phyloP scores from a whole-genome alignment of 2,329 filamentous ascomycete species.

The Colletotrichum sojae region DNA sequence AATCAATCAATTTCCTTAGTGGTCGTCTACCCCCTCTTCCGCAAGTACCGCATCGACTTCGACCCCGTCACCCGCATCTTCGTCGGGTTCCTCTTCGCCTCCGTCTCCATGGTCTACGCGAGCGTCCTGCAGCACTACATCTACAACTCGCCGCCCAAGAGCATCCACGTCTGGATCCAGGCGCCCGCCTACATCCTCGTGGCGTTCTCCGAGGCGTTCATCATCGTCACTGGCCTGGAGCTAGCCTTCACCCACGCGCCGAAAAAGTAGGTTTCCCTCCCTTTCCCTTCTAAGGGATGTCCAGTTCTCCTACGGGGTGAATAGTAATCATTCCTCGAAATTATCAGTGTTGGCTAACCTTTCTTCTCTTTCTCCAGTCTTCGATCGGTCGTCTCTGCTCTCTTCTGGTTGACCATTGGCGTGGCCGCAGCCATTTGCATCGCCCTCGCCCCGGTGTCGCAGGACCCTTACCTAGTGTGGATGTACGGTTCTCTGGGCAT shows the following conservation, averaged over 20 bases:
- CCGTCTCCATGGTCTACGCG: conserved; percentile 44
- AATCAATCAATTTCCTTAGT: not conserved
- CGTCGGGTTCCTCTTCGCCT: conserved; percentile 44
- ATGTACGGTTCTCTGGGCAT: conserved; percentile 73
- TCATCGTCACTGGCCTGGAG: conserved; percentile 77
- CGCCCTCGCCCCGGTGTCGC: conserved; percentile 72
- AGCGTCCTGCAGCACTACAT: conserved; percentile 44
- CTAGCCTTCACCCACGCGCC: conserved; percentile 83
- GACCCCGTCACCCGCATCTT: conserved; percentile 44
- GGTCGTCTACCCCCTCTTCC: conserved; percentile 43
- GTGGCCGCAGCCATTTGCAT: conserved; percentile 58
- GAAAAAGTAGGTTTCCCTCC: conserved; percentile 21
- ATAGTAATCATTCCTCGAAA: not conserved
- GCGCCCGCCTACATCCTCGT: conserved; percentile 70
- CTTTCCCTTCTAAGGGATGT: too few relatives aligned
- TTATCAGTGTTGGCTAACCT: not conserved
- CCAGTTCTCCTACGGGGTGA: too few relatives aligned
- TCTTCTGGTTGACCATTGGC: conserved; percentile 68
- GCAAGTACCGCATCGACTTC: conserved; percentile 43
- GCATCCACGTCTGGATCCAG: conserved; percentile 69
- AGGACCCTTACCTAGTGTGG: conserved; percentile 76
- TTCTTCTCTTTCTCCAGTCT: conserved; percentile 1
- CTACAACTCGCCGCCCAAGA: conserved; percentile 41
- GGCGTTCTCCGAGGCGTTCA: conserved; percentile 72
- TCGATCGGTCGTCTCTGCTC: conserved; percentile 34